These are phyloP conservation scores for Noccaea bulbosa DNA, from an alignment of 345 rosid genomes.

Conservation along the genomic window DNA sequence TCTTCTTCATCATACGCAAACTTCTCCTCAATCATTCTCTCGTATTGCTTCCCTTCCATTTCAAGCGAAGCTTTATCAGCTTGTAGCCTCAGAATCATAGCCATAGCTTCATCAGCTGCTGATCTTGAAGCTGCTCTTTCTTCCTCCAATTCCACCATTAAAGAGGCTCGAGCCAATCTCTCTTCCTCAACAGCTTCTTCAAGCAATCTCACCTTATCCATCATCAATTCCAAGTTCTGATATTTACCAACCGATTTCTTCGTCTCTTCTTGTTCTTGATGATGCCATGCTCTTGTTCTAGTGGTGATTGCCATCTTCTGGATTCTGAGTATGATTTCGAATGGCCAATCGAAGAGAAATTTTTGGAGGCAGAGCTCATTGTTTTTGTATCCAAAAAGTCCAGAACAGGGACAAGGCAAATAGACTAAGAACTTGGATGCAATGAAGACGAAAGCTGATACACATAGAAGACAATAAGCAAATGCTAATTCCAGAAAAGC, in stretches of 20 bases:
- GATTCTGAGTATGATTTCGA: constrained; percentile 53
- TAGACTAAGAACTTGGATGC: constrained; percentile 53
- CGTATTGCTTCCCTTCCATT: constrained; percentile 89
- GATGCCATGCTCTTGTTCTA: constrained; percentile 45
- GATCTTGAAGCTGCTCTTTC: constrained; percentile 86
- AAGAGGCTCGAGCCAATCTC: constrained; percentile 50
- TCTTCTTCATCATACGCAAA: constrained; percentile 82
- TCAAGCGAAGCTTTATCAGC: constrained; percentile 77
- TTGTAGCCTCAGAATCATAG: constrained; percentile 84
- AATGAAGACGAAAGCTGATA: constrained; percentile 53
- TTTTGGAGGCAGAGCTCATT: constrained; percentile 39
- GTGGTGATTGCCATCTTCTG: constrained; percentile 49
- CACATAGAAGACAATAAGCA: constrained; percentile 66
- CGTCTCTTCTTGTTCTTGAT: constrained; percentile 44
- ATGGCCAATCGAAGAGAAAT: constrained; percentile 58
- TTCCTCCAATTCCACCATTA: constrained; percentile 68
- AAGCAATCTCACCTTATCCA: constrained; percentile 47
- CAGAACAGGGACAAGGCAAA: constrained; percentile 70
- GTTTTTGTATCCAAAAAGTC: constrained; percentile 51
- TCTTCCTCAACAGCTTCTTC: constrained; percentile 64
- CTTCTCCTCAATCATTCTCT: constrained; percentile 88
- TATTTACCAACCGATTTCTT: constrained; percentile 46
- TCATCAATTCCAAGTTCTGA: constrained; percentile 47
- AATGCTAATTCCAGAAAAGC: constrained; percentile 69
- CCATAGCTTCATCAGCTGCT: constrained; percentile 93